A percentile compares a stretch with the other conserved stretches of the same genome.
Evolutionary conservation across 2,329 filamentous ascomycete genomes (phyloP).

Genomic region (Aspergillus neotritici): DNA sequence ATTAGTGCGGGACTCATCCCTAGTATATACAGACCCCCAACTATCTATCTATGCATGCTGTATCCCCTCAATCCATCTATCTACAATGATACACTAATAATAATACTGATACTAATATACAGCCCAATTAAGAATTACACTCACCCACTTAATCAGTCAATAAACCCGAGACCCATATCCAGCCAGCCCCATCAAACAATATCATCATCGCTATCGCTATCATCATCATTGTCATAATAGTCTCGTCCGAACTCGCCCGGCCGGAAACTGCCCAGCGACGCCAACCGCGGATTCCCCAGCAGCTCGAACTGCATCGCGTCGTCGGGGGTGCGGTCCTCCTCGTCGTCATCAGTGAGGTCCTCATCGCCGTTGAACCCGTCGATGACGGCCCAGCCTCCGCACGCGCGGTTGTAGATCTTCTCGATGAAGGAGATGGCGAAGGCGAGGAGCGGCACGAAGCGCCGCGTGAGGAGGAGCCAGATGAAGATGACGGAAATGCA

Average conservation of each 20-base stretch:
- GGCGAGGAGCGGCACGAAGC: too few species aligned
- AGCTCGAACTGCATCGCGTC: constrained; percentile 12
- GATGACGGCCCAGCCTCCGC: constrained; percentile 5
- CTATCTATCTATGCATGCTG: too few species aligned
- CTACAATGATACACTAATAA: background rate
- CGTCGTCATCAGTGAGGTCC: constrained; percentile 12
- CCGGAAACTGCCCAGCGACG: background rate
- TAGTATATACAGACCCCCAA: too few species aligned
- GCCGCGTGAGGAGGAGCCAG: background rate
- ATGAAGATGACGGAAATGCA: background rate
- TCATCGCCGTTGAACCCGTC: constrained; percentile 5
- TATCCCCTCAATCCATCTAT: background rate
- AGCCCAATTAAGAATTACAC: too few species aligned
- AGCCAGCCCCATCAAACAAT: background rate
- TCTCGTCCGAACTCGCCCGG: constrained; percentile 4
- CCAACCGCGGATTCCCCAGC: constrained; percentile 3
- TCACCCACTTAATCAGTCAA: too few species aligned
- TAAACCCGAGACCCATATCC: too few species aligned
- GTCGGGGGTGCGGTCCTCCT: constrained; percentile 5
- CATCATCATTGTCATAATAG: constrained; percentile 1
- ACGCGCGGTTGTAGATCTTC: background rate
- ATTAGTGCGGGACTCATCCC: too few species aligned
- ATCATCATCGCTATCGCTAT: background rate
- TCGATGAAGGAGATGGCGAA: too few species aligned
- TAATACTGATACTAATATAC: too few species aligned